Evolutionary conservation across 352 stramenopile genomes (phyloP), one percentile per base, ranked within the genome.

Genomic region (Globisporangium polare): DNA sequence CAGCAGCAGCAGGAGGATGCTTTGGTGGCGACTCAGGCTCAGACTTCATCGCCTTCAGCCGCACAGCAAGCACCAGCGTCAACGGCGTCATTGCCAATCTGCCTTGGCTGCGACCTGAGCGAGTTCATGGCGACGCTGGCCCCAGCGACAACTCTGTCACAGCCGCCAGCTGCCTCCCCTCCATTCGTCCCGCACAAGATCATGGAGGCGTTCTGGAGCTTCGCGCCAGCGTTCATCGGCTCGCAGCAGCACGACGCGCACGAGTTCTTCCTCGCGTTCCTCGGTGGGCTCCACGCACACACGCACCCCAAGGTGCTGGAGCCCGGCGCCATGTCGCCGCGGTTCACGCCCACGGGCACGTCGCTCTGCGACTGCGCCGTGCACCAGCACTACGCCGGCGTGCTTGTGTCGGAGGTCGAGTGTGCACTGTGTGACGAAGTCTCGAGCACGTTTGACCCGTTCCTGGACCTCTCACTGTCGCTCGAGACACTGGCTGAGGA

Each of bases 161-260:
- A 60, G 27, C 41, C 58, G 5, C 37, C 66, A 22, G 47, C 42
- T 35, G 63, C 62, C 5, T 76, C 75, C 20, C n/a, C n/a, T n/a
- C 76, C 83, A 1, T 77, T 90, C 51, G 73, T 84, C 18, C 75
- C 80, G 1, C 78, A 89, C 63, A 75, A 74, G 22, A 72, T 91
- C 10, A 59, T 90, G 24, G 80, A 89, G 57, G 72, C 75, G 10
- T 74, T 86, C 59, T 90, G 75, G 79, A 68, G 60, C 29, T 78
- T 76, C n/a, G 74, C 78, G 26, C 73, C 69, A 4, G 75, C 69
- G 13, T 86, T 89, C 49, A 73, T 87, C 31, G 70, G 78, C 47
- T 74, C 75, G 22, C 71, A 81, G 22, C 85, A 94, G 60, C 85
- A 94, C 41, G 85, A 94, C 62, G 85, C 85, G 24, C 79, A 90